Percentiles rank a stretch among this genome's conserved stretches.
Evolutionary conservation across 2,329 filamentous ascomycete genomes (phyloP).

Genomic region (Acrocalymma vagum): DNA sequence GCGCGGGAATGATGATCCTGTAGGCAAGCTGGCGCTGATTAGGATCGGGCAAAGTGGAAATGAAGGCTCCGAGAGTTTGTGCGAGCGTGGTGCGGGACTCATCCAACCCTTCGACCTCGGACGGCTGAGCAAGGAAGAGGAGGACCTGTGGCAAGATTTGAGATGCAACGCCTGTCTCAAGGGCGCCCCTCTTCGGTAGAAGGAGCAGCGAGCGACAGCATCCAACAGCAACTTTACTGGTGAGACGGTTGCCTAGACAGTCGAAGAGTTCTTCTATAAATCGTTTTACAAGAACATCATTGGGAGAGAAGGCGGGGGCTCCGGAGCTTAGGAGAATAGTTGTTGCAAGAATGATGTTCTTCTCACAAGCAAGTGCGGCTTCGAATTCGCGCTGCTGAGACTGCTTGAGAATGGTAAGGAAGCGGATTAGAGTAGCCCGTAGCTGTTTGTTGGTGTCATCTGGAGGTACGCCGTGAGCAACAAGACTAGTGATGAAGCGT

Average conservation of each 20-base stretch:
- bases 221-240: slow-evolving; percentile 87
- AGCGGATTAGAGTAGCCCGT: slow-evolving; percentile 81
- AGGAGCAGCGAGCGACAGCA: slow-evolving; percentile 88
- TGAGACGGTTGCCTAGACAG: slow-evolving; percentile 82
- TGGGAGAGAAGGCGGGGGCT: slow-evolving; percentile 74
- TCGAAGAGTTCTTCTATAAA: slow-evolving; percentile 85
- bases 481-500: slow-evolving; percentile 83
- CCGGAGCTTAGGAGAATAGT: slow-evolving; percentile 90
- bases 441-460: slow-evolving; percentile 73
- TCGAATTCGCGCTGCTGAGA: slow-evolving; percentile 80
- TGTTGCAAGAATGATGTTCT: slow-evolving; percentile 87
- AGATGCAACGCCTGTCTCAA: slow-evolving; percentile 70
- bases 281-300: slow-evolving; percentile 76
- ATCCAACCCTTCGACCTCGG: slow-evolving; percentile 79
- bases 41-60: slow-evolving; percentile 52
- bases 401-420: slow-evolving; percentile 80
- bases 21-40: slow-evolving; percentile 64
- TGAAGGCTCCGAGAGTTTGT: slow-evolving; percentile 79
- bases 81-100: slow-evolving; percentile 74
- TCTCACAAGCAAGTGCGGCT: slow-evolving; percentile 85
- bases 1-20: slow-evolving; percentile 77
- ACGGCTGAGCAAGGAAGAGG: slow-evolving; percentile 71
- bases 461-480: slow-evolving; percentile 49
- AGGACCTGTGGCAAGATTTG: slow-evolving; percentile 79
- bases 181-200: slow-evolving; percentile 58